Base-by-base conservation (phyloP, 805 yeast species). In the Ogataea trehaloabstinens region DNA sequence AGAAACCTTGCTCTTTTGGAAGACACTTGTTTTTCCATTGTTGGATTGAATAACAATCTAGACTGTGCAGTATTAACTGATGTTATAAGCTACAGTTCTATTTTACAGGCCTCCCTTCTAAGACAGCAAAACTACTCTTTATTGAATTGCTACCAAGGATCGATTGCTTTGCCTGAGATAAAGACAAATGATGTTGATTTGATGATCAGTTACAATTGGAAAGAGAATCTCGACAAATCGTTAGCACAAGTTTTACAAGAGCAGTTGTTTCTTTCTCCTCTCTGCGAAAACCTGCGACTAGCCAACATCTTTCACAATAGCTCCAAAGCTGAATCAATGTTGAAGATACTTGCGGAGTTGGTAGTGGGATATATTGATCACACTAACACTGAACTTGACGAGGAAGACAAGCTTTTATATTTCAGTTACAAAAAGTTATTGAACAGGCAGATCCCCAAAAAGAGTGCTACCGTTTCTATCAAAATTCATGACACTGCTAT, bases 391-490 rank as follows among this genome's bases (percentile, higher is more conserved):
- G 24, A 24, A 11, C 24, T 45, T 18, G 28, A 24, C 20, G 34
- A 35, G 11, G 29, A 25, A 24, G 54, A 46, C 19, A 41, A 28
- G 8, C 39, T 49, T 6, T 22, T 45, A 15, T 47, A 45, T 33
- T 37, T 24, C 27, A 49, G 42, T 21, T 49, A 43, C 22, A 33
- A 20, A 12, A 37, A 36, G 17, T 19, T 45, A 2, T 30, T 42
- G 4, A 37, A 27, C 8, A 17, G 15, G 16, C 20, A 28, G 10
- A 19, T 32, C 12, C 16, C 25, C 5, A 5, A 12, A 6, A 13
- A 37, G 3, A 16, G n/a, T 7, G 24, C 28, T 3, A 28, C 8
- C 3, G 40, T 42, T 11, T 25, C 27, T 5, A 31, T 52, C 3
- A 13, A n/a, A 4, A 40, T 50, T 5, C 35, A 37, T 6, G 49